Conservation (phyloP, 2,329 filamentous ascomycete genomes). For the Coniosporium tulheliwenetii region DNA sequence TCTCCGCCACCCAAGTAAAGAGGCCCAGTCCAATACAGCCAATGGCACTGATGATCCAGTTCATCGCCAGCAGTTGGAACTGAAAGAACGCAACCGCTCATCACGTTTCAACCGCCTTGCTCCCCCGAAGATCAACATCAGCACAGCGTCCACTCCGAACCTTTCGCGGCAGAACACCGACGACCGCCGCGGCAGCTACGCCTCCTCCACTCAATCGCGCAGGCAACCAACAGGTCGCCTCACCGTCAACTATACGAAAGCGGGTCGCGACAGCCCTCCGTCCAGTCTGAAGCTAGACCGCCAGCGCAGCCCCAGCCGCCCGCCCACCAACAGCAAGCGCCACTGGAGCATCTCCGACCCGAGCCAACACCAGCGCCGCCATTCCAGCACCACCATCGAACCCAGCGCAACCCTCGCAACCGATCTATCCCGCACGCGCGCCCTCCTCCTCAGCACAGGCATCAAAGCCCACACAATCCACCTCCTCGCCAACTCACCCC, state of each 20-base stretch:
- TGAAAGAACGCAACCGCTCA: constrained; percentile 21
- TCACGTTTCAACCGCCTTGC: constrained; percentile 28
- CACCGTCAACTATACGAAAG: constrained; percentile 19
- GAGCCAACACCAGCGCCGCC: constrained; percentile 9
- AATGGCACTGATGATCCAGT: constrained; percentile 21
- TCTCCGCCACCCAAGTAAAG: constrained; percentile 16
- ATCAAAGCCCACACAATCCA: constrained; percentile 76
- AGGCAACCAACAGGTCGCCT: constrained; percentile 13
- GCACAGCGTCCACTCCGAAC: constrained; percentile 15
- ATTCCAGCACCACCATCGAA: constrained; percentile 19
- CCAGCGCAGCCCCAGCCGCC: no score
- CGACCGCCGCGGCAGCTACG: constrained; percentile 8
- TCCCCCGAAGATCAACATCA: constrained; percentile 34
- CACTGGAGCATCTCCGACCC: constrained; percentile 44
- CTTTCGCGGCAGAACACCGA: constrained; percentile 11
- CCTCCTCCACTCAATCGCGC: constrained; percentile 3
- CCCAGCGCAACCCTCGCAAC: constrained; percentile 35
- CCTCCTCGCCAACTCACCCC: constrained; percentile 41
- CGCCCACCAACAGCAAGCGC: constrained; percentile 18
- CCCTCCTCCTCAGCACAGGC: constrained; percentile 68
- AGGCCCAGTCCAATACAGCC: constrained; percentile 8
- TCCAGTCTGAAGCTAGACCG: background rate
- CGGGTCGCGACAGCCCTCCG: constrained; percentile 16
- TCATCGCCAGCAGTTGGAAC: constrained; percentile 22
- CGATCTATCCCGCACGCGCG: constrained; percentile 67